Percentiles rank a stretch among this genome's conserved stretches.
Evolutionary conservation across 1,139 yeast species (phyloP).

Genomic region (Hanseniaspora sp.): DNA sequence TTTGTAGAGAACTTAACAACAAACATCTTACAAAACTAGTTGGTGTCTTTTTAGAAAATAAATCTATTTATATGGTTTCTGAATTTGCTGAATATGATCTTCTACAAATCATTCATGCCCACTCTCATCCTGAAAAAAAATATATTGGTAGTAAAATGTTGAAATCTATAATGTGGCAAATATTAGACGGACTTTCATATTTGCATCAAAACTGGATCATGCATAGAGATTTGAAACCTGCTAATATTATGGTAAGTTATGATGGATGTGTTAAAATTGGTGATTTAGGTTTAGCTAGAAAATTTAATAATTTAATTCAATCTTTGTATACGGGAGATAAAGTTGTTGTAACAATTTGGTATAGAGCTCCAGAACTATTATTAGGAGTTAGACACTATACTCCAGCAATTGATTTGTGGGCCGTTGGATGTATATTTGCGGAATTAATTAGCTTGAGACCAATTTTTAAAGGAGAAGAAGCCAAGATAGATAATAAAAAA

Average conservation of each 20-base stretch:
- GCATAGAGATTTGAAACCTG: conserved; percentile 93
- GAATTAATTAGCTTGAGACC: conserved; percentile 83
- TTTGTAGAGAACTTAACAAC: conserved; percentile 78
- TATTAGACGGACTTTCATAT: conserved; percentile 79
- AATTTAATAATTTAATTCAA: conserved; percentile 80
- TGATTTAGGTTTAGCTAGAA: conserved; percentile 86
- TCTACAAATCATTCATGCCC: conserved; percentile 84
- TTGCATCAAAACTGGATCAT: conserved; percentile 92
- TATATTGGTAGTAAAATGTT: conserved; percentile 67
- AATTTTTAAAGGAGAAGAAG: conserved; percentile 94
- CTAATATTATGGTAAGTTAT: conserved; percentile 89
- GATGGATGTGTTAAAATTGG: conserved; percentile 90
- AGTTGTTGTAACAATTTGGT: conserved; percentile 97
- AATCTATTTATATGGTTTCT: conserved; percentile 86
- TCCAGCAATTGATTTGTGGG: conserved; percentile 94
- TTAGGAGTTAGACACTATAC: conserved; percentile 90
- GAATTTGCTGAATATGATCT: conserved; percentile 94
- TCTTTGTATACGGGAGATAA: conserved; percentile 88
- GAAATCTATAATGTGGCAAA: conserved; percentile 83
- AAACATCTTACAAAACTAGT: conserved; percentile 67
- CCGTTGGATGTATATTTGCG: conserved; percentile 91
- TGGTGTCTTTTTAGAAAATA: conserved; percentile 81
- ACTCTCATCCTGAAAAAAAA: conserved; percentile 76
- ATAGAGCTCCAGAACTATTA: conserved; percentile 86
- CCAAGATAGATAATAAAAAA: conserved; percentile 85